Base-by-base conservation (phyloP, 2,329 filamentous ascomycete genomes). In the Arthroderma uncinatum region DNA sequence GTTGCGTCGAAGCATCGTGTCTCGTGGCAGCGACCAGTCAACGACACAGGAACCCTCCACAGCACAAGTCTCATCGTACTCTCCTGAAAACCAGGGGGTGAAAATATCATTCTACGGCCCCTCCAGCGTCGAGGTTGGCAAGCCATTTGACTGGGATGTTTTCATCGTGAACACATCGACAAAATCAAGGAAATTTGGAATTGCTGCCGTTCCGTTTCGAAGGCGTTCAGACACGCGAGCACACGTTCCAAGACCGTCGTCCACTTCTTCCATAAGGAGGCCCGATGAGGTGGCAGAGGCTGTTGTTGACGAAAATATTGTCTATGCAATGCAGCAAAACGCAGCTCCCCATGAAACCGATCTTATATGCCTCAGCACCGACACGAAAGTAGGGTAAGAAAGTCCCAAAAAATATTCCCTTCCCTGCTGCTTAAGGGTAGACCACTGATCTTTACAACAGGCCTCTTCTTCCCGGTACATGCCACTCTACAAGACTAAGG, bases 131-230 rank as follows among this genome's bases (percentile, higher is more conserved):
- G 65, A 70, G 7, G 75, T 80, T n/a, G 78, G 78, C 10, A 70
- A 76, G 37, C 70, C 75, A 2, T 82, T 84, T 64, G 71, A 71
- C 7, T 81, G 81, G 76, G 71, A 74, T 39, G 71, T 84, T 2
- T 81, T 83, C 59, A 78, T 83, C 39, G 76, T 82, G 56, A 84
- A 84, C 62, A 76, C 77, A 10, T 82, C 79, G 12, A 67, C 71
- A n/a, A 74, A 75, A 53, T 64, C 72, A 19, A 75, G 79, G 2
- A 79, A 79, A 61, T 75, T 84, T 53, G 77, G 78, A 5, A 70
- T 84, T 40, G 67, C 79, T 19, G 76, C 77, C 1, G 72, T 82
- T 14, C 76, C 79, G 2, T 77, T 73, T 57, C 68, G 76, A 33
- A 77, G 73, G 62, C 70, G 72, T 53, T 66, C 72, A 1, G 69